Conservation (phyloP, 2,329 filamentous ascomycete species). For the Chalaropsis ovoidea region DNA sequence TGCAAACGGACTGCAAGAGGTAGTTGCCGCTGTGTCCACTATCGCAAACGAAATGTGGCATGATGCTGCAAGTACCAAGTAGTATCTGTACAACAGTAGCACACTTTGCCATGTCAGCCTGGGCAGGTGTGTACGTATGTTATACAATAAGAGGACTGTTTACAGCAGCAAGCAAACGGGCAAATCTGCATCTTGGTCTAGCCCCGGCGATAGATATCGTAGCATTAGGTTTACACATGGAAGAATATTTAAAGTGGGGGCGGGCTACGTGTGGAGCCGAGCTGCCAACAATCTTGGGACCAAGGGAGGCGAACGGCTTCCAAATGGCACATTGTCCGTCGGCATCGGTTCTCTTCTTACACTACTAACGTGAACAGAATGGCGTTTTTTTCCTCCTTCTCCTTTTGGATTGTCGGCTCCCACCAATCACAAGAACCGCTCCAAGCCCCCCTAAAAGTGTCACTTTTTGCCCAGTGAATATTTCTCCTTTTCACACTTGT, state of each 20-base stretch:
- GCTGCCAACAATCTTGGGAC: conserved; percentile 1
- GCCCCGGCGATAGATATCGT: neutral
- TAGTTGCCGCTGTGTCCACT: conserved; percentile 25
- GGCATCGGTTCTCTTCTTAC: no score
- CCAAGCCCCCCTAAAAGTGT: no score
- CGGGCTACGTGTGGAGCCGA: neutral
- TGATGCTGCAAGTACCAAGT: neutral
- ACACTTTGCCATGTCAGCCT: neutral
- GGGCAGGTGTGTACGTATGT: neutral
- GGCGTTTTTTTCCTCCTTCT: neutral
- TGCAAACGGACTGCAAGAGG: conserved; percentile 22
- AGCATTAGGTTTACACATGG: neutral
- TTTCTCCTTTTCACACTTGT: neutral
- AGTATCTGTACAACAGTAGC: neutral
- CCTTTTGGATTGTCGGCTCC: neutral
- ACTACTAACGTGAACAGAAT: neutral
- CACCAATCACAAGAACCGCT: no score
- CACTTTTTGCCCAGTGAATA: no score
- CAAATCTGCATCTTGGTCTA: neutral
- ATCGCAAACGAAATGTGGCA: conserved; percentile 11
- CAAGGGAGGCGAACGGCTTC: neutral
- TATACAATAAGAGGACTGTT: neutral
- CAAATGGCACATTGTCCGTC: neutral
- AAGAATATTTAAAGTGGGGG: neutral
- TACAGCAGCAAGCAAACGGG: neutral